These are phyloP conservation scores for Naganishia vaughanmartiniae DNA, from an alignment of 768 basidiomycete genomes.

Conservation along the genomic window DNA sequence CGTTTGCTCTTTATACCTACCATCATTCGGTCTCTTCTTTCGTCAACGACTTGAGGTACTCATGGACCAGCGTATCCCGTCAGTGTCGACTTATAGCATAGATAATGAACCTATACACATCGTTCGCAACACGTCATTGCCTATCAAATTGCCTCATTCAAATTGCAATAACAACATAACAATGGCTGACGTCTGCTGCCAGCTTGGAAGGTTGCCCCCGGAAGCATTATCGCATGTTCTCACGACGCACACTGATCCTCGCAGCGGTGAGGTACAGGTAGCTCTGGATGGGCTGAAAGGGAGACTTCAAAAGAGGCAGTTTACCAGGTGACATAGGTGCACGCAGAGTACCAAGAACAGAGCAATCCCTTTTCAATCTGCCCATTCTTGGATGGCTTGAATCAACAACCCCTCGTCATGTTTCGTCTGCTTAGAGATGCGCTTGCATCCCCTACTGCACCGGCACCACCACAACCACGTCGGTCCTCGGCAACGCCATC, in stretches of 20 bases:
- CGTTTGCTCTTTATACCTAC: background rate
- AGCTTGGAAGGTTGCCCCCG: background rate
- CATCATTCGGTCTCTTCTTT: background rate
- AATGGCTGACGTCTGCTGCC: slow-evolving; percentile 3
- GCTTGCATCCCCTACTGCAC: slow-evolving; percentile 40
- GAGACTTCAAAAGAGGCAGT: background rate
- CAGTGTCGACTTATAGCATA: too few species aligned
- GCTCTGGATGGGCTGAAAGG: background rate
- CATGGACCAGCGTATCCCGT: too few species aligned
- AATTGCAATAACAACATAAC: background rate
- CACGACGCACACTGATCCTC: background rate
- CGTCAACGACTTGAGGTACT: too few species aligned
- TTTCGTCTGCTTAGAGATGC: slow-evolving; percentile 50
- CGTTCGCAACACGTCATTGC: too few species aligned
- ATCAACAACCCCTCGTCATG: slow-evolving; percentile 34
- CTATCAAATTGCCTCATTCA: too few species aligned
- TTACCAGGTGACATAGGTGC: background rate
- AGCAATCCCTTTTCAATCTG: too few species aligned
- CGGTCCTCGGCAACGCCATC: slow-evolving; percentile 26
- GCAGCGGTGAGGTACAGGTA: too few species aligned
- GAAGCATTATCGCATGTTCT: background rate
- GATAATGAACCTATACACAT: too few species aligned
- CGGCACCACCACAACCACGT: slow-evolving; percentile 34
- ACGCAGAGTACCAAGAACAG: background rate
- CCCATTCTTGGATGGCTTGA: background rate